Evolutionary conservation across 2,329 filamentous ascomycete genomes (phyloP), one percentile per base, ranked within the genome.

Genomic region (Colletotrichum eleusines): DNA sequence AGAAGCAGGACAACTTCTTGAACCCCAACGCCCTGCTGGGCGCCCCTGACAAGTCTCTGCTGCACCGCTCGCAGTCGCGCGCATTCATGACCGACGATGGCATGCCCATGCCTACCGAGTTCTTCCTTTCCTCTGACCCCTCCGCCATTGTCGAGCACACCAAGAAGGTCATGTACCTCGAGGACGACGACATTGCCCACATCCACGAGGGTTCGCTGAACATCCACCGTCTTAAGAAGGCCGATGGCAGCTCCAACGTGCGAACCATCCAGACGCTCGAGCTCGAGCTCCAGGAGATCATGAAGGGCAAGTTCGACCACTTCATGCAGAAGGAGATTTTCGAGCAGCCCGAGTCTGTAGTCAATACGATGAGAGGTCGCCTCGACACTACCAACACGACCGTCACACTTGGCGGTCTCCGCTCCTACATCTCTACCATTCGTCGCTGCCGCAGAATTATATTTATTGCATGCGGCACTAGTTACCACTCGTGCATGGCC

Each of bases 301-400:
- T 99, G 96, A 99, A 99, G 92, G 96, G 96, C 84, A 97, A 96
- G 82, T 99, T 98, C 84, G 96, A 99, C 83, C 96, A 99, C 87
- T 99, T 98, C 88, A 99, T 99, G 96, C 96, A 99, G 83, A 99
- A 99, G 90, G 96, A 99, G 84, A 99, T 99, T 79, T 99, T 99
- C 83, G 96, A 99, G 88, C 96, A 99, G 87, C 96, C 96, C 79
- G 96, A 99, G 85, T 99, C 96, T 18, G 94, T 99, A 73, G 91
- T 99, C 86, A 99, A 99, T 89, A 98, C 96, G 76, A 99, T 99
- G 96, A 94, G 96, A 90, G 96, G 96, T 84, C 96, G 96, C 85
- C 87, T 99, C 77, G 96, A 99, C 83, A 88, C 92, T 72, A 92
- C 90, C 77, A 97, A 98, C 88, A 97, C 97, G 89, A 93, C 90